A percentile compares a stretch with the other conserved stretches of the same genome.
Evolutionary conservation across 495 filamentous ascomycete species (phyloP).

Genomic region (Xylaria telfairii): DNA sequence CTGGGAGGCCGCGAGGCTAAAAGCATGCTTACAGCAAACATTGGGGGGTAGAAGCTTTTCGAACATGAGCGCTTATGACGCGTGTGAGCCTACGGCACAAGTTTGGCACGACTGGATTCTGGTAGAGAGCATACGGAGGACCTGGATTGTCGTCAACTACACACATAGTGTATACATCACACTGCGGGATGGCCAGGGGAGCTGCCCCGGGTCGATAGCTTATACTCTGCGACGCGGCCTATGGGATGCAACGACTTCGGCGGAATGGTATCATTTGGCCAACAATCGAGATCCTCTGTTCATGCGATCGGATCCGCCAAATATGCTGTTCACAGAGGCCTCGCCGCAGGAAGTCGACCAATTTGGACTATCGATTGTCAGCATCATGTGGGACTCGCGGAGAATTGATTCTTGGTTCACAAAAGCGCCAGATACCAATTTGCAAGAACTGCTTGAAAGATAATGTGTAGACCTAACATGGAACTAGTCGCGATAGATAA

Average conservation of each 20-base stretch:
- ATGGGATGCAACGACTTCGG: constrained; percentile 28
- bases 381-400: constrained; percentile 19
- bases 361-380: constrained; percentile 12
- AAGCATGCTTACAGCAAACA: not conserved
- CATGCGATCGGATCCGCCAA: not conserved
- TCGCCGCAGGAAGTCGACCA: not conserved
- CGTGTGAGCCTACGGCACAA: constrained; percentile 31
- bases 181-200: constrained; percentile 9
- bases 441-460: not conserved
- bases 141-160: constrained; percentile 19
- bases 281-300: constrained; percentile 18
- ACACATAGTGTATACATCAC: constrained; percentile 20
- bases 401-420: constrained; percentile 19
- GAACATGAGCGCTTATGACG: not conserved
- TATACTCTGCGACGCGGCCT: constrained; percentile 27
- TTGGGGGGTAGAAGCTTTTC: not conserved
- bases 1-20: not conserved
- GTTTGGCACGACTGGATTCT: constrained; percentile 52
- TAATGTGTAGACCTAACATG: not conserved
- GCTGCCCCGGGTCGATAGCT: constrained; percentile 19
- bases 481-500: not conserved
- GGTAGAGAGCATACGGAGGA: constrained; percentile 50
- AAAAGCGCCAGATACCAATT: not conserved
- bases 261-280: not conserved
- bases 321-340: not conserved